Evolutionary conservation across 2,329 filamentous ascomycete genomes (phyloP), one percentile per base, ranked within the genome.

Genomic region (Cytospora schulzeri): DNA sequence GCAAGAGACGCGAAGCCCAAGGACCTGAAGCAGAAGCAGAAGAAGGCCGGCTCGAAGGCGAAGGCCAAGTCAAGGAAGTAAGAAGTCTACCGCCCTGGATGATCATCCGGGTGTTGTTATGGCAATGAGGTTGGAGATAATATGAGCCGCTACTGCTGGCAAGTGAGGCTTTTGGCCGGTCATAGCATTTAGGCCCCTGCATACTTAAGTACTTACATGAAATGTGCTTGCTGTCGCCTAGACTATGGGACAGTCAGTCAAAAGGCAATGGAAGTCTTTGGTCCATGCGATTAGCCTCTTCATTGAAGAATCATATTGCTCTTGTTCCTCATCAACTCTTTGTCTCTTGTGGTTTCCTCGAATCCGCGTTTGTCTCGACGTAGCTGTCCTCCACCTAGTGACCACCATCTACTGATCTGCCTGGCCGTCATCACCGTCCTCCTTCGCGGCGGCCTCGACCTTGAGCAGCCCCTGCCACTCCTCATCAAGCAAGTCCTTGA

Each of bases 1-100:
- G 79, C 83, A 35, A 89, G 83, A 64, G 86, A 89, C 66, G 88
- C 85, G 5, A 88, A 82, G 71, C 86, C 86, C 50, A 89, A 79
- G 75, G 86, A 86, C 70, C 74, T 86, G 67, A 88, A 83, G 74
- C 76, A 89, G 41, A 83, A 84, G 14, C 85, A 75, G 67, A 86
- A 83, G 72, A 79, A 78, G 71, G 68, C 68, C 66, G 64, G 76
- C 67, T 69, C 70, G 24, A 76, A 77, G 70, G 76, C 77, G 62
- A 76, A 73, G 69, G 76, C 74, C 60, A 67, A 67, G 55, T 62
- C 62, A 24, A n/a, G 31, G 38, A 67, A 55, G 65, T 67, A 33
- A 62, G 14, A 45, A 22, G 17, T 7, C n/a, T 15, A 26, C 24
- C 1, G 41, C 17, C 41, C 41, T 45, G 41, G 41, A 24, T 22